Evolutionary conservation across 1,284 basidiomycete species (phyloP), one percentile per base, ranked within the genome.

Genomic region (Puccinia hordei): DNA sequence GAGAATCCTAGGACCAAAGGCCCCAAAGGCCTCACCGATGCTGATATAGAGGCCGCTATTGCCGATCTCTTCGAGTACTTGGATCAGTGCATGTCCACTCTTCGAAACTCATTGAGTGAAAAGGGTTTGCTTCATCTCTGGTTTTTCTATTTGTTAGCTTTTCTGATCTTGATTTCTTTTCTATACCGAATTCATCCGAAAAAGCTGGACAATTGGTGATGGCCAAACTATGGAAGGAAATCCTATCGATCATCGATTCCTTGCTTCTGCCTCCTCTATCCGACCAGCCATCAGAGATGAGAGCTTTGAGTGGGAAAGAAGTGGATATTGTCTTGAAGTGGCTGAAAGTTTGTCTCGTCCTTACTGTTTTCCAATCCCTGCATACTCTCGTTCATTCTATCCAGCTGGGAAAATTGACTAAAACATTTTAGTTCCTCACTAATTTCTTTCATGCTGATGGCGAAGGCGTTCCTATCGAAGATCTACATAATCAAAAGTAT

Each of bases 241-340:
- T 99, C 79, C 86, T 99, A 82, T 89, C 88, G 59, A 91, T 94
- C 19, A 90, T 99, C 82, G 97, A 99, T 85, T 90, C 90, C 9
- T 87, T 99, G 83, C 90, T 99, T 75, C 91, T 99, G 5, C 97
- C 97, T 2, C 93, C 95, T 0, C 87, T 99, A 77, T 93, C 92
- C 8, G 94, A 97, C 82, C 88, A 90, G n/a, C 89, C 91, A 12
- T 94, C 94, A 77, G 92, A 93, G 80, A 93, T 98, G 93, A 91
- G 92, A 82, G 92, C 94, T 17, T 86, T 99, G 83, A 91, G 89
- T 49, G 95, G 97, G 84, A 95, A 96, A 87, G 96, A 98, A 87
- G 93, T 98, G 38, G 96, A 98, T 84, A 92, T 99, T 79, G 96
- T 95, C 13, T 95, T 98, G 88, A 97, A 95, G 85, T 99, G 97